Percentiles rank a stretch among this genome's conserved stretches.
Conservation (phyloP, 192 early-diverging fungal genomes). For the Podila epigama region DNA sequence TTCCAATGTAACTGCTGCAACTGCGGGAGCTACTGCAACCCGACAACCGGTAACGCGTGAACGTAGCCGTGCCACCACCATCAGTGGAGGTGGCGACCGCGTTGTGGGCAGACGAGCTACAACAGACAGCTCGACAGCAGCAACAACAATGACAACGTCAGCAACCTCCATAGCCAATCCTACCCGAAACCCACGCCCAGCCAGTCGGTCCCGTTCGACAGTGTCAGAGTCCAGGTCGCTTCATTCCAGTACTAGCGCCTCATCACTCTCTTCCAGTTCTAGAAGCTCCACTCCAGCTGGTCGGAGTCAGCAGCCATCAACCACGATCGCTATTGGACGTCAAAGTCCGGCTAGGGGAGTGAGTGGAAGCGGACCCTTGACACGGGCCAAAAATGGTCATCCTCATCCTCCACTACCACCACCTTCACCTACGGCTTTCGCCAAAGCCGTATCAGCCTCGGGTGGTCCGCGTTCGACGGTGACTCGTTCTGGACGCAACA, state of each 20-base stretch:
- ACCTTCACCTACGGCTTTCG: neutral
- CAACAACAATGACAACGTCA: conserved; percentile 2
- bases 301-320: neutral
- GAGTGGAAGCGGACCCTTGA: too few species aligned
- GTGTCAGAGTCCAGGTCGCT: neutral
- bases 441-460: neutral
- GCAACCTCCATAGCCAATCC: neutral
- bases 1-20: neutral
- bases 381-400: too few species aligned
- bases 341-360: neutral
- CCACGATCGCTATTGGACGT: neutral
- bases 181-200: neutral
- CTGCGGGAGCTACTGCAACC: neutral
- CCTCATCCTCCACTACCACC: neutral
- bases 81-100: neutral
- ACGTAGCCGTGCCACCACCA: neutral
- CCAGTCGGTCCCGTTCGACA: neutral
- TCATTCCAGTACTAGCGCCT: neutral
- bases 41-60: neutral
- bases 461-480: neutral
- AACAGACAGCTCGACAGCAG: neutral
- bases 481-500: neutral
- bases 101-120: neutral
- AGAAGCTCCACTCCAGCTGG: neutral
- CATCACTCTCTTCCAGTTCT: neutral